Base-by-base conservation (phyloP, 2,329 filamentous ascomycete genomes). In the Dactylellina parvicollis region DNA sequence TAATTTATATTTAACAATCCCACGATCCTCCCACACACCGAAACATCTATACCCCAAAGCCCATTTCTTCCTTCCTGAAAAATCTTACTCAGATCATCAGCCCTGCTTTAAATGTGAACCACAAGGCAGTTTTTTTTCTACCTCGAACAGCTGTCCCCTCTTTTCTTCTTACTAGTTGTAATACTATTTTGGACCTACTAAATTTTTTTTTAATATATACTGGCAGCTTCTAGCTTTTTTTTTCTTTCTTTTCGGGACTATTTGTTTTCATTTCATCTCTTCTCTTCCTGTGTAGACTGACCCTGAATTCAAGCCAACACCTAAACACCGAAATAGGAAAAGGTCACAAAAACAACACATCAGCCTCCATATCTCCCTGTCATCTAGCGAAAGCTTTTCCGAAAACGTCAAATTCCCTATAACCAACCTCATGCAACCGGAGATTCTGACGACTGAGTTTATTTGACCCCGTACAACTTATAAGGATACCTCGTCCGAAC, bases 1-100 rank as follows among this genome's bases (percentile, higher is more conserved):
- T 56, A 64, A 72, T 65, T 72, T 72, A 72, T 72, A 72, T 72
- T 65, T 72, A 72, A 72, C 67, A 64, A 44, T 59, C 67, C 65
- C 64, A 65, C 57, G 57, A 71, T 64, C 59, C 59, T 65, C 67
- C 59, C 67, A 72, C 67, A 72, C 66, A 20, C 67, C 26, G 50
- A 24, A 22, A 36, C 36, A 42, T 34, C 54, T 14, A 65, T 28
- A 61, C 32, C 28, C 50, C 30, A 52, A 42, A 50, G 49, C 46
- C 59, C 60, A 34, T 64, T 60, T 54, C 57, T 72, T 72, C 60
- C 59, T 65, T 65, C 59, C 44, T 50, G 46, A 65, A 59, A 46
- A 57, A 72, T 60, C 67, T 65, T 59, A 64, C 59, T 57, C 59
- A 24, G 18, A 40, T n/a, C 12, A 44, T 56, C 52, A 64, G 67